phyloP scores from a whole-genome alignment of 1,284 basidiomycete species.

The Vanrija sp. region DNA sequence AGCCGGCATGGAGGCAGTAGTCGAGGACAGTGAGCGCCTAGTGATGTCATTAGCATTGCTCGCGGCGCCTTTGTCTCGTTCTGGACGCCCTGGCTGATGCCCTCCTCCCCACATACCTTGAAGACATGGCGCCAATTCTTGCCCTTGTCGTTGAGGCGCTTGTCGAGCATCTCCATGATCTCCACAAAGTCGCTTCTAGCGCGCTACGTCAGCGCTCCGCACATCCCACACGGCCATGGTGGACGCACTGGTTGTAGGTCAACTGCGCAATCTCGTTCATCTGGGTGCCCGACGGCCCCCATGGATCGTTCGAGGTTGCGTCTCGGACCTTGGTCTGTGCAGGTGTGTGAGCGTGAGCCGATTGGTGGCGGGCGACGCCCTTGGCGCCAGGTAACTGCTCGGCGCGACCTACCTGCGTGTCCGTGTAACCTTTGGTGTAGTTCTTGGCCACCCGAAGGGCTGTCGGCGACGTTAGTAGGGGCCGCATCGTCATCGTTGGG shows the following conservation, averaged over 20 bases:
- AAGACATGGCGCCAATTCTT: slow-evolving; percentile 99
- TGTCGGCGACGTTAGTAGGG: slow-evolving; percentile 11
- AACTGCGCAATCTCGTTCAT: slow-evolving; percentile 99
- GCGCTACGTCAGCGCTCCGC: slow-evolving; percentile 2
- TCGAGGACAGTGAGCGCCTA: slow-evolving; percentile 93
- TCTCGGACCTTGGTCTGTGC: slow-evolving; percentile 87
- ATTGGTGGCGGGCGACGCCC: background rate
- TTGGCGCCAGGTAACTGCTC: background rate
- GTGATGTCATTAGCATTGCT: background rate
- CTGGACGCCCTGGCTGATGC: background rate
- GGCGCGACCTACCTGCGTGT: slow-evolving; percentile 51
- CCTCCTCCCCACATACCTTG: slow-evolving; percentile 60
- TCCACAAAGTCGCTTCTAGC: slow-evolving; percentile 93
- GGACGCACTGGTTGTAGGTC: slow-evolving; percentile 90
- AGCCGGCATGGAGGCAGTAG: slow-evolving; percentile 93
- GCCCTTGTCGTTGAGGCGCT: slow-evolving; percentile 97
- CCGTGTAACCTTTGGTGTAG: slow-evolving; percentile 91
- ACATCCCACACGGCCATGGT: background rate
- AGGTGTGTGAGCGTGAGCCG: background rate
- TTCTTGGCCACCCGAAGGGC: slow-evolving; percentile 86
- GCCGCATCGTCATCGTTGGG: too few species aligned
- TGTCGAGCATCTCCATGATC: slow-evolving; percentile 99
- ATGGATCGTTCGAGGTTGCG: slow-evolving; percentile 99
- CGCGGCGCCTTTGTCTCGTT: background rate
- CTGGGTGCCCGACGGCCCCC: slow-evolving; percentile 96